phyloP scores from a whole-genome alignment of 169 alveolate genomes.

The Cryptosporidium tyzzeri region DNA sequence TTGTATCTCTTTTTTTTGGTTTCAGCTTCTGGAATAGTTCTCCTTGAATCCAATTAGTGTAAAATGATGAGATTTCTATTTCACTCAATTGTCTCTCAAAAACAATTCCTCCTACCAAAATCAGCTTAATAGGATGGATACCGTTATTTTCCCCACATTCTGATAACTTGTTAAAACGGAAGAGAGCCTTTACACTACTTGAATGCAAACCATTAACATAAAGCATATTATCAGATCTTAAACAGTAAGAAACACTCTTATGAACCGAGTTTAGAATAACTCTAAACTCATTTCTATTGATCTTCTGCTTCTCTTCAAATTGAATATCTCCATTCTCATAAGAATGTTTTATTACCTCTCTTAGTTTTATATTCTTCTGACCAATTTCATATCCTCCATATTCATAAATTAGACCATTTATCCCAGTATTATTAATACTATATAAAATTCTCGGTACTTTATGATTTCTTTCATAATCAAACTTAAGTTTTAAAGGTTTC shows the following conservation, averaged over 20 bases:
- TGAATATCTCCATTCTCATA: not conserved
- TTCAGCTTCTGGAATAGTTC: conserved; percentile 26
- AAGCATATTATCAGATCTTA: conserved; percentile 14
- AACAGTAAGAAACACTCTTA: not conserved
- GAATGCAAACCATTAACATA: conserved; percentile 54
- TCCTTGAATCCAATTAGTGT: conserved; percentile 10
- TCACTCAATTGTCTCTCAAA: conserved; percentile 27
- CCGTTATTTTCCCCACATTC: not conserved
- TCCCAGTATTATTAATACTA: conserved; percentile 27
- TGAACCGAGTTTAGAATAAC: not conserved
- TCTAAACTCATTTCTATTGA: not conserved
- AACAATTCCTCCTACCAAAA: conserved; percentile 53
- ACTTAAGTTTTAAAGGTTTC: conserved; percentile 19
- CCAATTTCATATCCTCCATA: conserved; percentile 62
- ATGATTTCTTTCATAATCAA: not conserved
- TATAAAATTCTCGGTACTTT: conserved; percentile 49
- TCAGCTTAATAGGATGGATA: not conserved
- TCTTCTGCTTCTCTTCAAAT: not conserved
- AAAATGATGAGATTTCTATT: conserved; percentile 11
- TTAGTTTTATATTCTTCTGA: not conserved
- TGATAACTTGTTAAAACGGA: not conserved
- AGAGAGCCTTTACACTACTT: conserved; percentile 17
- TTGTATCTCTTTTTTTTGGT: conserved; percentile 6
- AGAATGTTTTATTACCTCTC: conserved; percentile 9
- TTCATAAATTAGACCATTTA: conserved; percentile 34